Conservation (phyloP, 352 stramenopile genomes). For the Globisporangium polare region DNA sequence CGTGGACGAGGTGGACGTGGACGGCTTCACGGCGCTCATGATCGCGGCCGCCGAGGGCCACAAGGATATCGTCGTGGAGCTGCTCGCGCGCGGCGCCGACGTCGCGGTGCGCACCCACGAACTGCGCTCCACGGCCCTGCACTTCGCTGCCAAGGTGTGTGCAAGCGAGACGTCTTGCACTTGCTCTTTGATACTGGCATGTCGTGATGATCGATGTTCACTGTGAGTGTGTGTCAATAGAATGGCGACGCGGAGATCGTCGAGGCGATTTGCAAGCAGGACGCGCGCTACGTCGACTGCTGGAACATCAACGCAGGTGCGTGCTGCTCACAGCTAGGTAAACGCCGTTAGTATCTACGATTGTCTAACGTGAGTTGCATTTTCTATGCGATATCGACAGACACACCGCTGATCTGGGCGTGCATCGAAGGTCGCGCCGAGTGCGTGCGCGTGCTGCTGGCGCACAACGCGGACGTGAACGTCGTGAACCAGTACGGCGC, state of each 20-base stretch:
- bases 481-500: constrained; percentile 70
- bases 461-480: constrained; percentile 56
- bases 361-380: not conserved
- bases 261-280: constrained; percentile 63
- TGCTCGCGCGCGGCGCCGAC: constrained; percentile 57
- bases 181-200: not conserved
- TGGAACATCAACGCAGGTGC: constrained; percentile 65
- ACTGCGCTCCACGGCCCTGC: constrained; percentile 66
- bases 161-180: not conserved
- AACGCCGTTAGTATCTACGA: not conserved
- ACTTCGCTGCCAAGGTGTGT: constrained; percentile 75
- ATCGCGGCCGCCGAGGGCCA: constrained; percentile 76
- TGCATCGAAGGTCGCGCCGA: constrained; percentile 73
- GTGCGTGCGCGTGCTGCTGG: constrained; percentile 63
- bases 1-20: constrained; percentile 73
- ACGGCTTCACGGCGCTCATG: constrained; percentile 85
- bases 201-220: not conserved
- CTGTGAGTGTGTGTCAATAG: constrained; percentile 21
- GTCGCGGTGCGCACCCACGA: constrained; percentile 66
- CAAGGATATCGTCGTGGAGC: constrained; percentile 41
- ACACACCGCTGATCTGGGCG: constrained; percentile 79
- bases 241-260: constrained; percentile 65
- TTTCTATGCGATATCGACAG: constrained; percentile 9
- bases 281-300: constrained; percentile 47
- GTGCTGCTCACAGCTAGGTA: not conserved